These are phyloP conservation scores for Dysphania ambrosioides DNA, from an alignment of 148 eudicot species.

Conservation along the genomic window DNA sequence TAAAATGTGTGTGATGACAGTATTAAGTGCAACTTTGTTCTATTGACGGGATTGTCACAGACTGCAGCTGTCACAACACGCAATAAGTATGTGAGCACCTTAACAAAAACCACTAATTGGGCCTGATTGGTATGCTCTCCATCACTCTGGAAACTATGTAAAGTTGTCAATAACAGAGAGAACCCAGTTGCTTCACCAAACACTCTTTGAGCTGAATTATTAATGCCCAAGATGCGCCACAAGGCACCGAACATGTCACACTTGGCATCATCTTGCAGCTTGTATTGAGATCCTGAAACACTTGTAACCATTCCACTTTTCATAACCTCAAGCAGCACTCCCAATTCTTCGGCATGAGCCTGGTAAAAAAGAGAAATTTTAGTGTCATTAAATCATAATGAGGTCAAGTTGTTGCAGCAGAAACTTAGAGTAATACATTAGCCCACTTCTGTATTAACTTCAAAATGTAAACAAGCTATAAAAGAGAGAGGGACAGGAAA, in stretches of 20 bases:
- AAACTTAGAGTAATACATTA: constrained; percentile 1
- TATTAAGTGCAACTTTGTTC: constrained; percentile 63
- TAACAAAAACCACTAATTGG: constrained; percentile 40
- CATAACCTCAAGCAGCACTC: constrained; percentile 73
- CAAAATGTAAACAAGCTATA: neutral
- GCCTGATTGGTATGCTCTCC: constrained; percentile 44
- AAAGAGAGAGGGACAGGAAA: neutral
- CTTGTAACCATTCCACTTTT: constrained; percentile 94
- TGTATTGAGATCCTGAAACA: constrained; percentile 73
- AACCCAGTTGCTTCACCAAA: constrained; percentile 99
- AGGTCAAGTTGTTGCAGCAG: neutral
- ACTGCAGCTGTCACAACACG: constrained; percentile 84
- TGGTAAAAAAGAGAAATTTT: constrained; percentile 34
- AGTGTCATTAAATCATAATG: neutral
- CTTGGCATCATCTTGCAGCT: constrained; percentile 73
- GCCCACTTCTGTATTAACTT: neutral
- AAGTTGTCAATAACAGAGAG: constrained; percentile 80
- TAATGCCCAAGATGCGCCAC: constrained; percentile 88
- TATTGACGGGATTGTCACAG: constrained; percentile 69
- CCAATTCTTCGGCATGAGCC: constrained; percentile 92
- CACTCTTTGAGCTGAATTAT: constrained; percentile 78
- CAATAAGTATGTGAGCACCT: constrained; percentile 75
- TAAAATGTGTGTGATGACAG: constrained; percentile 77
- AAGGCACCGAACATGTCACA: constrained; percentile 89
- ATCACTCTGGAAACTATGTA: constrained; percentile 74